A percentile compares a stretch with the other conserved stretches of the same genome.
phyloP scores from a whole-genome alignment of 108 stramenopile genomes.

The Skeletonema tropicum region DNA sequence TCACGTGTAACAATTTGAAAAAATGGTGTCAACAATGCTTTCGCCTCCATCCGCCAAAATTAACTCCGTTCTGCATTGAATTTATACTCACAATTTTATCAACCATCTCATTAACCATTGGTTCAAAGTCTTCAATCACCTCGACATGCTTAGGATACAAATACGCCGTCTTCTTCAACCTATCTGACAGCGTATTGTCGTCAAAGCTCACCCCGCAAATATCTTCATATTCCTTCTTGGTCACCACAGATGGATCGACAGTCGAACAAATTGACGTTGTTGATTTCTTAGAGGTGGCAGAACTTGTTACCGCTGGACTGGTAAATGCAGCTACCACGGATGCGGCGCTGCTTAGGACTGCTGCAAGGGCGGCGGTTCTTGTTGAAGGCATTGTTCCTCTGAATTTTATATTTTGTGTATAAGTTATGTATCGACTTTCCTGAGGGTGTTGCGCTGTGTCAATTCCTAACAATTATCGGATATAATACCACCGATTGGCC shows the following conservation, averaged over 20 bases:
- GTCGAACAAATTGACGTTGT: constrained; percentile 45
- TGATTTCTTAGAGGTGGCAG: background rate
- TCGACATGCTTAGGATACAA: constrained; percentile 92
- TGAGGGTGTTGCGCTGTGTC: background rate
- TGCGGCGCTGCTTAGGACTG: constrained; percentile 1
- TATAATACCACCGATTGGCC: background rate
- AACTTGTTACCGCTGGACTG: background rate
- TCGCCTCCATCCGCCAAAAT: background rate
- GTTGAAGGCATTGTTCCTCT: constrained; percentile 8
- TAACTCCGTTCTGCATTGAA: background rate
- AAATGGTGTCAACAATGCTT: background rate
- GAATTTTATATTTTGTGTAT: background rate
- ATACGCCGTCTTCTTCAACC: constrained; percentile 66
- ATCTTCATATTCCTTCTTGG: constrained; percentile 85
- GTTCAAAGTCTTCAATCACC: constrained; percentile 87
- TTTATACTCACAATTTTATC: constrained; percentile 78
- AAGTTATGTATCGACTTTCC: background rate
- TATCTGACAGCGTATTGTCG: constrained; percentile 46
- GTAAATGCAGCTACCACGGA: background rate
- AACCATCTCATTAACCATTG: constrained; percentile 80
- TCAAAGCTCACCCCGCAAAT: constrained; percentile 80
- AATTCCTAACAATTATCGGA: background rate
- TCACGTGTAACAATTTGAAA: background rate
- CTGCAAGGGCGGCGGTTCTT: constrained; percentile 1
- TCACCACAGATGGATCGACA: constrained; percentile 70